Conservation (phyloP, 768 basidiomycete genomes). For the Lactifluus rugatus region DNA sequence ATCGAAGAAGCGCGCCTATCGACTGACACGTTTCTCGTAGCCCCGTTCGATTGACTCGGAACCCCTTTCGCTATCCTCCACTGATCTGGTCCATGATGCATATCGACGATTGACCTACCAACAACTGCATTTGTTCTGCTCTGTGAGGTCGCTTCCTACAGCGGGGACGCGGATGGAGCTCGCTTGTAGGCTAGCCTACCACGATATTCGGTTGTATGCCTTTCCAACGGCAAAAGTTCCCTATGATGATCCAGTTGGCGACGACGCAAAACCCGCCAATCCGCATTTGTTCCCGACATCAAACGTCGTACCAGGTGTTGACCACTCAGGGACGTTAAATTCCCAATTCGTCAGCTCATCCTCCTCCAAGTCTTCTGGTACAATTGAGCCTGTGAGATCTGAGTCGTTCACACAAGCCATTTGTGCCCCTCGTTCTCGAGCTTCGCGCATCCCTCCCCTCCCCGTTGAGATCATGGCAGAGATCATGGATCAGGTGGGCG, state of each 20-base stretch:
- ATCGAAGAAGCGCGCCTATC: neutral
- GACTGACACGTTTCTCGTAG: neutral
- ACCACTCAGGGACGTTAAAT: neutral
- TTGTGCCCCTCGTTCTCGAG: slow-evolving; percentile 19
- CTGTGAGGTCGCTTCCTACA: slow-evolving; percentile 58
- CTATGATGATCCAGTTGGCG: slow-evolving; percentile 2
- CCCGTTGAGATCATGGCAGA: slow-evolving; percentile 69
- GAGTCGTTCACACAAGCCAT: slow-evolving; percentile 7
- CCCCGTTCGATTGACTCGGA: neutral
- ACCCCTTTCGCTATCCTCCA: slow-evolving; percentile 11
- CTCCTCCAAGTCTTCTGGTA: neutral
- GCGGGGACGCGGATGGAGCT: slow-evolving; percentile 55
- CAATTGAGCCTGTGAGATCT: neutral
- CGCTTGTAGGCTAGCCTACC: slow-evolving; percentile 59
- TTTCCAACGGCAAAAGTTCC: slow-evolving; percentile 33
- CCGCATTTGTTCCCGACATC: neutral
- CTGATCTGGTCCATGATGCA: slow-evolving; percentile 49
- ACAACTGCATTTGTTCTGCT: slow-evolving; percentile 68
- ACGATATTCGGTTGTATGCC: slow-evolving; percentile 67
- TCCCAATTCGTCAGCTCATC: neutral
- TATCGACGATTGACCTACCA: slow-evolving; percentile 57
- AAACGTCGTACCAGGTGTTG: neutral
- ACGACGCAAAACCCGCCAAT: neutral
- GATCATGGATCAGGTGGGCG: slow-evolving; percentile 68
- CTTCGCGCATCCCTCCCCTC: slow-evolving; percentile 38